Percentiles rank a stretch among this genome's conserved stretches.
Evolutionary conservation across 768 basidiomycete genomes (phyloP).

Genomic region (Ephemerocybe angulata): DNA sequence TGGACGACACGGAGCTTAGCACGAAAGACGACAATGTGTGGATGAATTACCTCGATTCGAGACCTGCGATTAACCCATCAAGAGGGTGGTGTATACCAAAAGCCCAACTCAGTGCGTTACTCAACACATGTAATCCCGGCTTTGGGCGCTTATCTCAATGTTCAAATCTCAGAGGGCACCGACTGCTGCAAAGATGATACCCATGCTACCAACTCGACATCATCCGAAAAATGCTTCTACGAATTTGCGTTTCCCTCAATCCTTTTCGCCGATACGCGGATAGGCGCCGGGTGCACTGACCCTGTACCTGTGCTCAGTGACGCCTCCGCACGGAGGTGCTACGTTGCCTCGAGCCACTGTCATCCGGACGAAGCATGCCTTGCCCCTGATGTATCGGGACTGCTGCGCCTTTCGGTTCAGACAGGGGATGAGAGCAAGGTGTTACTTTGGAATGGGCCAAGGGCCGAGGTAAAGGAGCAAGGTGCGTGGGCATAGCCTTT

Average conservation of each 20-base stretch:
- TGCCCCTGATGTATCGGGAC: conserved; percentile 42
- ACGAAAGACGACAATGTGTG: conserved; percentile 11
- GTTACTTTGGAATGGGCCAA: conserved; percentile 74
- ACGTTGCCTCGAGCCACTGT: too few relatives aligned
- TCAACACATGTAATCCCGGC: too few relatives aligned
- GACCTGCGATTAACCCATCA: not conserved
- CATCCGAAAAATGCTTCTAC: too few relatives aligned
- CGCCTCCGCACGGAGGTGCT: too few relatives aligned
- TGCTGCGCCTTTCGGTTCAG: conserved; percentile 54
- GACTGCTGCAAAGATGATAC: not conserved
- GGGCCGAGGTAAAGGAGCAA: conserved; percentile 60
- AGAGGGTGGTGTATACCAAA: conserved; percentile 14
- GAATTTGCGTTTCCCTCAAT: too few relatives aligned
- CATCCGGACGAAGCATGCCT: conserved; percentile 45
- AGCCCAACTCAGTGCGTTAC: conserved; percentile 5
- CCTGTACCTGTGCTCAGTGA: too few relatives aligned
- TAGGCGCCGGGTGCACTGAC: too few relatives aligned
- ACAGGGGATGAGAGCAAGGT: conserved; percentile 29
- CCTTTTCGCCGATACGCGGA: too few relatives aligned
- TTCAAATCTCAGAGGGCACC: not conserved
- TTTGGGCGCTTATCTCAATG: not conserved
- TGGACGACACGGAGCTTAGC: conserved; percentile 70
- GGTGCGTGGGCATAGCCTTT: conserved; percentile 47
- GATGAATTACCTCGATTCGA: not conserved
- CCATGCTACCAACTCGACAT: too few relatives aligned